These are phyloP conservation scores for Leptosphaerulina australis DNA, from an alignment of 2,329 filamentous ascomycete species.

Conservation along the genomic window DNA sequence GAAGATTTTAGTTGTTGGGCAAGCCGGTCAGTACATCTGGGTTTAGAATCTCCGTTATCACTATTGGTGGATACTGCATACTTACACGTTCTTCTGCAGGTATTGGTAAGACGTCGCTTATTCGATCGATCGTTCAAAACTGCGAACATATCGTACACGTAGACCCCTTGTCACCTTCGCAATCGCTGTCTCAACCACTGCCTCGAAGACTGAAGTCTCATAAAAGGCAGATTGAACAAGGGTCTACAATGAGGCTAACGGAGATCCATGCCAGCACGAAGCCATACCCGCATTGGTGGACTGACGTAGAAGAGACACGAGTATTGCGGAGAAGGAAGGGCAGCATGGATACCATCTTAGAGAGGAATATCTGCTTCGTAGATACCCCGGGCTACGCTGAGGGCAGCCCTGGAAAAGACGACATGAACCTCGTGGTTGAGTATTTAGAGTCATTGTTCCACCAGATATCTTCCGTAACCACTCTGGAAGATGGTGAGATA, in stretches of 20 bases:
- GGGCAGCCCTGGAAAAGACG: slow-evolving; percentile 47
- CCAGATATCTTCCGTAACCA: slow-evolving; percentile 65
- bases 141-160: slow-evolving; percentile 95
- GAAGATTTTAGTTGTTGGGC: slow-evolving; percentile 86
- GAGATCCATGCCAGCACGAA: slow-evolving; percentile 56
- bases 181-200: slow-evolving; percentile 34
- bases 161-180: slow-evolving; percentile 63
- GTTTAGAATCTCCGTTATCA: not conserved
- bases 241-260: slow-evolving; percentile 38
- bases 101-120: slow-evolving; percentile 85
- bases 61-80: not conserved
- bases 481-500: slow-evolving; percentile 74
- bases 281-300: slow-evolving; percentile 88
- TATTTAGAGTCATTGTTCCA: slow-evolving; percentile 76
- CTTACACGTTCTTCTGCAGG: slow-evolving; percentile 56
- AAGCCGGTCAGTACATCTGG: slow-evolving; percentile 62
- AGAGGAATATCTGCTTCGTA: slow-evolving; percentile 92
- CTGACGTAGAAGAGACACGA: slow-evolving; percentile 72
- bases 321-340: slow-evolving; percentile 67
- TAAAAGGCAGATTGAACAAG: slow-evolving; percentile 29
- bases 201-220: slow-evolving; percentile 34
- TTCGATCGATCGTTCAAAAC: slow-evolving; percentile 83
- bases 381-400: slow-evolving; percentile 73
- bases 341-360: slow-evolving; percentile 75
- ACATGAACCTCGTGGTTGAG: slow-evolving; percentile 54